These are phyloP conservation scores for Clarireedia hainanense DNA, from an alignment of 2,329 filamentous ascomycete species.

Conservation along the genomic window DNA sequence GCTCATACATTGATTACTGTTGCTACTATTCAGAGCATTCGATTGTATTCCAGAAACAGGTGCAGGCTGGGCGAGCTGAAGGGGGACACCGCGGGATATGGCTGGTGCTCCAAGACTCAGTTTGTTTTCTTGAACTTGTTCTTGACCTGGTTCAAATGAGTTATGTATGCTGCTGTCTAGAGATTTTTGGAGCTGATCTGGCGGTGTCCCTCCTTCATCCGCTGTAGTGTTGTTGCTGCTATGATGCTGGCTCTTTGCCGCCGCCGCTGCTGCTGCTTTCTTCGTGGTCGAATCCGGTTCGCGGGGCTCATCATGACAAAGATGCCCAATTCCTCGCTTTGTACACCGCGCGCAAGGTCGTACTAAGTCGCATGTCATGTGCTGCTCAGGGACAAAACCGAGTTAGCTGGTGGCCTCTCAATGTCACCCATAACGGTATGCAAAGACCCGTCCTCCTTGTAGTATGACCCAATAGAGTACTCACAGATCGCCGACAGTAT, in stretches of 20 bases:
- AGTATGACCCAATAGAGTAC: slow-evolving; percentile 37
- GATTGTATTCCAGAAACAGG: slow-evolving; percentile 60
- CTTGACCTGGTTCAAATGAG: slow-evolving; percentile 47
- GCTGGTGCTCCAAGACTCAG: slow-evolving; percentile 30
- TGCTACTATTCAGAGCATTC: slow-evolving; percentile 52
- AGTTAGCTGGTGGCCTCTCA: slow-evolving; percentile 30
- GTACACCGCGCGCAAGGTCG: slow-evolving; percentile 83
- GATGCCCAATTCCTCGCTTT: slow-evolving; percentile 96
- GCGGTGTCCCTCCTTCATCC: slow-evolving; percentile 51
- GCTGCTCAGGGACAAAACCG: slow-evolving; percentile 42
- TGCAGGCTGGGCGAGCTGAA: slow-evolving; percentile 66
- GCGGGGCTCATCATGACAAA: slow-evolving; percentile 95
- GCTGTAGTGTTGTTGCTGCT: slow-evolving; percentile 40
- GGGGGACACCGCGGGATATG: slow-evolving; percentile 41
- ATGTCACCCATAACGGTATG: slow-evolving; percentile 27
- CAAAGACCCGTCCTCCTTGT: slow-evolving; percentile 20
- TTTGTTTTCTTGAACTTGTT: slow-evolving; percentile 37
- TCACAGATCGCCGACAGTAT: slow-evolving; percentile 85
- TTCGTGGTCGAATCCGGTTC: slow-evolving; percentile 62
- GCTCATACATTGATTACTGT: slow-evolving; percentile 65
- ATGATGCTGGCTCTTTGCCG: slow-evolving; percentile 48
- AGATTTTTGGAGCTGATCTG: slow-evolving; percentile 41
- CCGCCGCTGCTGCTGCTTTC: slow-evolving; percentile 55
- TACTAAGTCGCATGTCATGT: slow-evolving; percentile 92
- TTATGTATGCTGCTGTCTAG: slow-evolving; percentile 40